Evolutionary conservation across 371 early-diverging fungal species (phyloP).

Genomic region (Mortierella sp.): DNA sequence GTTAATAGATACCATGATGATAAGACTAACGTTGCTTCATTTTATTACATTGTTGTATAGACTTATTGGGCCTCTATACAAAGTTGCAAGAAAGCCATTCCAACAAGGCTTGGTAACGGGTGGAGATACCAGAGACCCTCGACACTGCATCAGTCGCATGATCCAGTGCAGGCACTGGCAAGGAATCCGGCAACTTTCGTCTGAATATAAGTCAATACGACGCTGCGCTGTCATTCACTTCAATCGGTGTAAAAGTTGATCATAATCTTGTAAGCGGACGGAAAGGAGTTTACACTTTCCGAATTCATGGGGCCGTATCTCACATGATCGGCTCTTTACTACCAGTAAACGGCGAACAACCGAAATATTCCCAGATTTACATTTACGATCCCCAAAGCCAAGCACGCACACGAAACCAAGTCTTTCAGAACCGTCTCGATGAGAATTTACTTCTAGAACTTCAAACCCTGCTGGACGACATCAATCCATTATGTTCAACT

Average conservation of each 20-base stretch:
- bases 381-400: slow-evolving; percentile 17
- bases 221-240: slow-evolving; percentile 25
- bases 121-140: too few species aligned
- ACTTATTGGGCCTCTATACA: too few species aligned
- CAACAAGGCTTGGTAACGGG: too few species aligned
- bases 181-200: slow-evolving; percentile 11
- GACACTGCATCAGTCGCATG: too few species aligned
- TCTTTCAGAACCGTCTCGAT: slow-evolving; percentile 1
- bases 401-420: neutral
- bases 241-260: slow-evolving; percentile 14
- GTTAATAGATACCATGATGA: too few species aligned
- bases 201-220: slow-evolving; percentile 31
- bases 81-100: too few species aligned
- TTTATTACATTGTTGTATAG: too few species aligned
- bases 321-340: neutral
- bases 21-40: too few species aligned
- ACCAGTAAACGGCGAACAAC: neutral
- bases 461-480: neutral
- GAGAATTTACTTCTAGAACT: neutral
- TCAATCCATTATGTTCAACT: neutral
- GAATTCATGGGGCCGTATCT: neutral
- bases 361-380: slow-evolving; percentile 18
- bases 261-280: neutral
- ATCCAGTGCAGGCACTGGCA: neutral
- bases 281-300: slow-evolving; percentile 4